These are phyloP conservation scores for Fusarium austroafricanum DNA, from an alignment of 2,329 filamentous ascomycete genomes.

Conservation along the genomic window DNA sequence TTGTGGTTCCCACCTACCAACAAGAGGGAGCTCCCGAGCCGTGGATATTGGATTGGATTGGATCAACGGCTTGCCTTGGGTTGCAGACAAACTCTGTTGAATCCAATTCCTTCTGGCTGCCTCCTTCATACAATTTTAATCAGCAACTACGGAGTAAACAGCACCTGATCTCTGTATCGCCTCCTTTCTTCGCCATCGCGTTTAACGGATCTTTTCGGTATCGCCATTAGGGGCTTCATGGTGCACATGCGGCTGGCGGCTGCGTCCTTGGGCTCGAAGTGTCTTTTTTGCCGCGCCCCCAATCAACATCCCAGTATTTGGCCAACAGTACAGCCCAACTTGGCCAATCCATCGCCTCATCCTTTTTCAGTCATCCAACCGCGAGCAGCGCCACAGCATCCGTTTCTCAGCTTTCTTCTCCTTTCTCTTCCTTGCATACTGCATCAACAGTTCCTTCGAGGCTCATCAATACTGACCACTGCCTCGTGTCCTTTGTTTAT, in stretches of 20 bases:
- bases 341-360: conserved; percentile 42
- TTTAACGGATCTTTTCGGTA: conserved; percentile 7
- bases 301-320: conserved; percentile 39
- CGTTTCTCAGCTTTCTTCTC: conserved; percentile 20
- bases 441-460: conserved; percentile 25
- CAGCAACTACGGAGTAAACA: not conserved
- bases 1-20: conserved; percentile 15
- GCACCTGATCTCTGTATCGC: not conserved
- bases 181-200: conserved; percentile 1
- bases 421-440: conserved; percentile 11
- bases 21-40: conserved; percentile 24
- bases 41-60: conserved; percentile 13
- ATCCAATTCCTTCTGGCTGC: conserved; percentile 3
- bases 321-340: conserved; percentile 34
- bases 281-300: conserved; percentile 43
- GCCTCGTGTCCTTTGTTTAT: conserved; percentile 21
- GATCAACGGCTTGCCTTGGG: not conserved
- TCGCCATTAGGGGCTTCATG: conserved; percentile 26
- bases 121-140: not conserved
- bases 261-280: conserved; percentile 33
- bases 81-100: not conserved
- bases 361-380: conserved; percentile 35
- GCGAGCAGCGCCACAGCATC: conserved; percentile 39
- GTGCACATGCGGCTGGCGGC: conserved; percentile 39
- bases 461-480: conserved; percentile 43